Conservation (phyloP, 805 yeast species). For the Ogataea parapolymorpha region DNA sequence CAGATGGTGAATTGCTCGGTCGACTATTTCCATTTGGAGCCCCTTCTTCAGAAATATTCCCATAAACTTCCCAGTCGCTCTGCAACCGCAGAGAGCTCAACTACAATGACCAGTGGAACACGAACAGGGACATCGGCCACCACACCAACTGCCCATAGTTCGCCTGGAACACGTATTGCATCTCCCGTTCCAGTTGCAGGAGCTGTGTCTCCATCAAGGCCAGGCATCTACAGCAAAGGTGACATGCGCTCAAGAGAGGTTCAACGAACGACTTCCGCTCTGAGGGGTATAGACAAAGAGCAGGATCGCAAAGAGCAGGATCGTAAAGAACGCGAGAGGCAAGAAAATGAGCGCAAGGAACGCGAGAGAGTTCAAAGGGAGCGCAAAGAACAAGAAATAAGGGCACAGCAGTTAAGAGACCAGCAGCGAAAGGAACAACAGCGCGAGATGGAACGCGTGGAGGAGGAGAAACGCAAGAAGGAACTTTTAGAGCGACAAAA, state of each 20-base stretch:
- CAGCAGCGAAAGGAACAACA: not conserved
- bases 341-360: not conserved
- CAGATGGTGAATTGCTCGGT: constrained; percentile 45
- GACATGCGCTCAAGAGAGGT: constrained; percentile 2
- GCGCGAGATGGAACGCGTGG: constrained; percentile 3
- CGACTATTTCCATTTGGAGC: constrained; percentile 35
- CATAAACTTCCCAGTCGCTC: constrained; percentile 7
- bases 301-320: not conserved
- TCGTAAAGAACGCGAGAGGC: not conserved
- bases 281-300: constrained; percentile 4
- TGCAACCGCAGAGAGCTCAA: constrained; percentile 11
- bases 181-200: not conserved
- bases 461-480: not conserved
- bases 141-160: constrained; percentile 7
- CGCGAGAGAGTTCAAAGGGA: not conserved
- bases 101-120: constrained; percentile 9
- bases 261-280: constrained; percentile 3
- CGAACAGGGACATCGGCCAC: constrained; percentile 14
- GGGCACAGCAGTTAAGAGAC: not conserved
- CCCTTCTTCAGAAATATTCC: constrained; percentile 13
- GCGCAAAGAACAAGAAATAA: not conserved
- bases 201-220: not conserved
- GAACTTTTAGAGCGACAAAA: not conserved
- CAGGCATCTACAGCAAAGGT: not conserved
- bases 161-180: not conserved